Evolutionary conservation across 2,329 filamentous ascomycete genomes (phyloP), one percentile per base, ranked within the genome.

Genomic region (Plenodomus biglobosus): DNA sequence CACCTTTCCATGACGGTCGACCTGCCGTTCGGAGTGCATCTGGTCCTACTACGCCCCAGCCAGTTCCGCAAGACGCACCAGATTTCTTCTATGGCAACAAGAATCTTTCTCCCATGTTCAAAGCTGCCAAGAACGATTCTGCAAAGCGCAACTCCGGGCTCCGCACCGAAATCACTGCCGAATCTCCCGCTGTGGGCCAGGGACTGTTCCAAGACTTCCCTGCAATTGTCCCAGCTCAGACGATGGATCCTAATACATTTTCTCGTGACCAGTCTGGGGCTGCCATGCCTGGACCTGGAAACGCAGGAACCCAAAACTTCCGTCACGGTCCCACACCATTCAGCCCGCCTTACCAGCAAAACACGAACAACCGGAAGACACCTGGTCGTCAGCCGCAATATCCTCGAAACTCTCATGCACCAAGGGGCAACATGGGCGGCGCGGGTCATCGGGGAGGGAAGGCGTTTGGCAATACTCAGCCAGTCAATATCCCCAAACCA

Each of bases 31-130:
- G 65, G 19, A 69, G 60, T 45, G 41, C 62, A 16, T 71, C 68
- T 7, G 67, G 67, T 4, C 70, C 70, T 18, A 59, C 62, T 6
- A 72, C 68, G 15, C 70, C 69, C 15, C 61, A 54, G 16, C 62
- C 62, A 37, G 38, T 53, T n/a, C 45, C 53, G 38, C 61, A 65
- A 21, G 62, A 69, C 10, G 36, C 53, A 10, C 46, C 63, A 13
- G 63, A 68, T 42, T 64, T 70, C 36, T 65, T 70, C 38, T 70
- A 69, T 38, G 77, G 76, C 52, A 76, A 77, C 38, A 71, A 71
- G 35, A 78, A 78, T 51, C 73, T 79, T 27, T 77, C 76, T 2
- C 75, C 75, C 3, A 53, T 79, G 19, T 79, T 79, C 69, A 73
- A 77, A 54, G 75, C 75, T 24, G 73, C 73, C 13, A 73, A 75